These are phyloP conservation scores for Didymella sp. DNA, from an alignment of 2,329 filamentous ascomycete species.

Conservation along the genomic window DNA sequence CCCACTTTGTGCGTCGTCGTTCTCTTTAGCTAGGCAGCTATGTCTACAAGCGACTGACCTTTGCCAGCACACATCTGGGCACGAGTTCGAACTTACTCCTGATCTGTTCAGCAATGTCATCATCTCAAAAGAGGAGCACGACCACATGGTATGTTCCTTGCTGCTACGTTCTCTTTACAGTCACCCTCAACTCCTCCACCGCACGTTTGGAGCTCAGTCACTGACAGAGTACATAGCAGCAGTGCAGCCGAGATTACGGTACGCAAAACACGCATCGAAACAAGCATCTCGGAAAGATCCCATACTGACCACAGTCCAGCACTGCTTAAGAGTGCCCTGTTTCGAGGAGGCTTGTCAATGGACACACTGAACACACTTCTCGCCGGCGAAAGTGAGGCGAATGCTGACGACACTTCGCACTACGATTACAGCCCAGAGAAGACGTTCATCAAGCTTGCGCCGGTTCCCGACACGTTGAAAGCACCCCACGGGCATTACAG, in stretches of 20 bases:
- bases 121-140: constrained; percentile 68
- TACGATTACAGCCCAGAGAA: constrained; percentile 28
- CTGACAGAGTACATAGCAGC: constrained; percentile 39
- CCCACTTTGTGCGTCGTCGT: constrained; percentile 58
- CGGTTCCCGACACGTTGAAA: constrained; percentile 21
- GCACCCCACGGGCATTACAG: constrained; percentile 9
- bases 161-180: neutral
- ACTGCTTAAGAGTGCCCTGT: constrained; percentile 56
- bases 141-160: constrained; percentile 59
- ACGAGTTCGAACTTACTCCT: constrained; percentile 49
- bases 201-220: neutral
- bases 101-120: constrained; percentile 55
- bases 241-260: constrained; percentile 63
- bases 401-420: constrained; percentile 22
- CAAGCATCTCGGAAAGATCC: too few relatives aligned
- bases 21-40: neutral
- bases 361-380: constrained; percentile 60
- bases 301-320: constrained; percentile 40
- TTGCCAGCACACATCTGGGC: constrained; percentile 50
- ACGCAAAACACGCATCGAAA: constrained; percentile 30
- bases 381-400: constrained; percentile 35
- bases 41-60: constrained; percentile 13
- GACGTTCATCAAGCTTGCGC: constrained; percentile 18
- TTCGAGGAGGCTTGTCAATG: constrained; percentile 58
- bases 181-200: neutral